Conservation (phyloP, 306 rosid species). For the Dalbergia cultrata region DNA sequence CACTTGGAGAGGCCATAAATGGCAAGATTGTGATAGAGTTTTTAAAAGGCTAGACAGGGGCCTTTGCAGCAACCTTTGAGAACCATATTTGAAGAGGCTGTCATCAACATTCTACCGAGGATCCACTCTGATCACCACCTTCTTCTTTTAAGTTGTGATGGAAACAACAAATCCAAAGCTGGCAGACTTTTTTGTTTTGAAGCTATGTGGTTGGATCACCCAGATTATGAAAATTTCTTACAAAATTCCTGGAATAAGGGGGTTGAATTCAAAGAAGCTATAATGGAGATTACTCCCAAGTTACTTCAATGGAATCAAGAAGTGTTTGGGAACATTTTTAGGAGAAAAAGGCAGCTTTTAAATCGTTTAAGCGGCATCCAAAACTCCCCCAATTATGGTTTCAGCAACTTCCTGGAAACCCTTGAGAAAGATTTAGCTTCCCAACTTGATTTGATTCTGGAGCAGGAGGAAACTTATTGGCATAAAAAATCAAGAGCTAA, state of each 20-base stretch:
- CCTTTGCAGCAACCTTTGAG: neutral
- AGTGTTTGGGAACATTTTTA: neutral
- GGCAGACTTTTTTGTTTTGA: neutral
- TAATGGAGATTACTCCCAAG: no score
- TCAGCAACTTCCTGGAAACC: neutral
- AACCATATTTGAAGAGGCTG: neutral
- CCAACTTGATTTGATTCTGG: neutral
- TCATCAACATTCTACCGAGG: neutral
- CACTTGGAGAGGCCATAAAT: neutral
- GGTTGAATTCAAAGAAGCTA: neutral
- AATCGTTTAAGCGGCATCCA: neutral
- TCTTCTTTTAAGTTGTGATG: rapidly evolving
- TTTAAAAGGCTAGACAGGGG: neutral
- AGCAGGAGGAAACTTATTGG: neutral
- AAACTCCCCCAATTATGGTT: neutral
- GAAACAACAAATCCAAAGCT: rapidly evolving
- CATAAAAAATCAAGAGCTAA: neutral
- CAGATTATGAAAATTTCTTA: no score
- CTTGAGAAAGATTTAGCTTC: neutral
- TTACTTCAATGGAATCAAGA: neutral
- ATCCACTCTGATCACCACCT: neutral
- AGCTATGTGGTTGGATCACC: neutral
- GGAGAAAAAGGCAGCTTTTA: neutral
- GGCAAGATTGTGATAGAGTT: neutral
- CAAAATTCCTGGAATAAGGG: neutral